Evolutionary conservation across 805 yeast species (phyloP).

Genomic region (Kluyveromyces dobzhanskii): DNA sequence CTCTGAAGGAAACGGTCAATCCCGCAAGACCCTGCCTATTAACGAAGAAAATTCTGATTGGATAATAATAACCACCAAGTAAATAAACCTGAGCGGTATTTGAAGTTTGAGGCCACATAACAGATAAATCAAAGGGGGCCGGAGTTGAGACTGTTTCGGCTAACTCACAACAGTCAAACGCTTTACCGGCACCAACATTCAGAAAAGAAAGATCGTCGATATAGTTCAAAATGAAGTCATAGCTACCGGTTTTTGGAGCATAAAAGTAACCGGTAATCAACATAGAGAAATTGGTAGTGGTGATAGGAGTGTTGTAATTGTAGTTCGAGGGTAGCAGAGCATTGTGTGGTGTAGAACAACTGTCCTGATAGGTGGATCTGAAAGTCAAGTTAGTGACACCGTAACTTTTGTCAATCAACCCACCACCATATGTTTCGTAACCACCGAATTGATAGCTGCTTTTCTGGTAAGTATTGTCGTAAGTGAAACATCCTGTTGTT

Average conservation of each 20-base stretch:
- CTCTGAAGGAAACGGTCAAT: constrained; percentile 12
- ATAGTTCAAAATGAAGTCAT: constrained; percentile 15
- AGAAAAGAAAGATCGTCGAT: constrained; percentile 30
- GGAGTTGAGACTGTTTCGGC: constrained; percentile 4
- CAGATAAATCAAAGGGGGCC: constrained; percentile 7
- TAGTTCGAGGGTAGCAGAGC: constrained; percentile 8
- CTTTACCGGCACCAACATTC: constrained; percentile 25
- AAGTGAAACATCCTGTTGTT: not conserved
- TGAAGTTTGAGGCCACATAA: constrained; percentile 9
- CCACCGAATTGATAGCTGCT: constrained; percentile 5
- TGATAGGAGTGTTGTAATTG: constrained; percentile 7
- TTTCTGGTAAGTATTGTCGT: not conserved
- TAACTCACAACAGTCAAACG: constrained; percentile 30
- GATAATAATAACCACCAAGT: constrained; percentile 24
- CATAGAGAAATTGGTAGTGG: constrained; percentile 16
- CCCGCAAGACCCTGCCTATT: constrained; percentile 15
- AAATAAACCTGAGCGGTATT: constrained; percentile 12
- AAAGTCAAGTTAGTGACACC: constrained; percentile 8
- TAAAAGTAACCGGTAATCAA: constrained; percentile 21
- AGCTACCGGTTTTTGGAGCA: constrained; percentile 26
- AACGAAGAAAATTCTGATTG: constrained; percentile 21
- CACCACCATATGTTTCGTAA: constrained; percentile 7
- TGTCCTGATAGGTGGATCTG: not conserved
- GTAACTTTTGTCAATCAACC: constrained; percentile 3
- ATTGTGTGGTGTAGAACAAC: not conserved